These are phyloP conservation scores for Chimonanthus praecox DNA, from an alignment of 164 flowering plant species.

Conservation along the genomic window DNA sequence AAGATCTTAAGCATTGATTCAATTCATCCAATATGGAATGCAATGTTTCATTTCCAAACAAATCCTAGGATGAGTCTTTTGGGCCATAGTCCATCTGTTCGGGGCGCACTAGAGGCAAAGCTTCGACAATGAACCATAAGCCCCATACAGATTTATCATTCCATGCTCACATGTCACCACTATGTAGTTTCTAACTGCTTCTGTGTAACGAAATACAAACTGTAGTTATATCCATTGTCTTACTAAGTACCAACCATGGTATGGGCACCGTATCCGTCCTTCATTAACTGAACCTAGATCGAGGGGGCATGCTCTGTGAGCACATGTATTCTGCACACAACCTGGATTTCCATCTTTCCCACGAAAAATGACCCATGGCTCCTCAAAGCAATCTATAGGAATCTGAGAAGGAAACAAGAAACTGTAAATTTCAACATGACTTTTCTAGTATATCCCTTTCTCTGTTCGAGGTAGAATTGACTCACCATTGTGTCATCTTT, in stretches of 20 bases:
- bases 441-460: neutral
- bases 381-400: constrained; percentile 94
- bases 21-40: too few relatives aligned
- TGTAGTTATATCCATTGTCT: neutral
- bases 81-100: too few relatives aligned
- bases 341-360: constrained; percentile 96
- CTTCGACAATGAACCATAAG: neutral
- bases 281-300: constrained; percentile 90
- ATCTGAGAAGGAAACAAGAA: constrained; percentile 36
- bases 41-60: too few relatives aligned
- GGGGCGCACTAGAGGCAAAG: too few relatives aligned
- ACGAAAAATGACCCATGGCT: constrained; percentile 92
- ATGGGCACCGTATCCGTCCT: constrained; percentile 94
- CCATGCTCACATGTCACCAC: too few relatives aligned
- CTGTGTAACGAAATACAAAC: neutral
- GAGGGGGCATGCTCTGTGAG: constrained; percentile 98
- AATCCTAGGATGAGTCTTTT: too few relatives aligned
- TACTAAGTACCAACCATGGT: constrained; percentile 81
- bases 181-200: too few relatives aligned
- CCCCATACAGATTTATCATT: too few relatives aligned
- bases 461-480: constrained; percentile 1
- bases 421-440: neutral
- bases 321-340: constrained; percentile 92
- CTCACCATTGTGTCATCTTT: constrained; percentile 91
- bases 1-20: too few relatives aligned